phyloP scores from a whole-genome alignment of 2,329 filamentous ascomycete species.

The Aspergillus sp. region DNA sequence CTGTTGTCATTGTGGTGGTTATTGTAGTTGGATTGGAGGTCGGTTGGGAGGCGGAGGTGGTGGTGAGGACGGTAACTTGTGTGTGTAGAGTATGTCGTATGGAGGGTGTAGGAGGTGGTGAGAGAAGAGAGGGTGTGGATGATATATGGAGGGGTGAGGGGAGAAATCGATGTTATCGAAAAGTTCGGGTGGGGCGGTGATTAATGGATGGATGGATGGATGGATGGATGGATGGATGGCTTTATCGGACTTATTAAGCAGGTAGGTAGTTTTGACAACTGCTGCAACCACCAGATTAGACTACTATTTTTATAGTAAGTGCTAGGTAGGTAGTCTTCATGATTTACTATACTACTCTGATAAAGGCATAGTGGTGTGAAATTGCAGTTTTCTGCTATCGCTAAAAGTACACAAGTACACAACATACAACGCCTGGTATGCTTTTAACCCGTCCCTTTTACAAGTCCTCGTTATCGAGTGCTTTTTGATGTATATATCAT shows the following conservation, averaged over 20 bases:
- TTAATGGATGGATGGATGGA: not conserved
- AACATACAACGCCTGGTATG: slow-evolving; percentile 7
- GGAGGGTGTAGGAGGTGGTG: not conserved
- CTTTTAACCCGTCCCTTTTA: slow-evolving; percentile 12
- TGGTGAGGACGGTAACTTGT: not conserved
- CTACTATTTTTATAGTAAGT: too few species aligned
- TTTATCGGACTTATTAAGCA: not conserved
- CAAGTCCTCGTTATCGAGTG: too few species aligned
- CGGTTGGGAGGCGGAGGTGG: not conserved
- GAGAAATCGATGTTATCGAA: slow-evolving; percentile 2
- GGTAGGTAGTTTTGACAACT: not conserved
- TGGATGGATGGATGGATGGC: not conserved
- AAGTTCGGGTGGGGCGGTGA: not conserved
- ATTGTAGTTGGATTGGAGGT: not conserved
- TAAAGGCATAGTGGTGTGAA: not conserved
- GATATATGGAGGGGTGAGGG: not conserved
- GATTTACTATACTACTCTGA: too few species aligned
- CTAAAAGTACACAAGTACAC: not conserved
- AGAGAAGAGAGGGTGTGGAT: not conserved
- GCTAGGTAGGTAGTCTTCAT: too few species aligned
- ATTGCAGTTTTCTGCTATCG: not conserved
- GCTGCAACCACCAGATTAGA: too few species aligned
- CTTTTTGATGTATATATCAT: not conserved
- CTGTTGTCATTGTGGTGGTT: not conserved
- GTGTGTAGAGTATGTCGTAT: not conserved